Evolutionary conservation across 106 monocot species (phyloP).

Genomic region (Ottelia alismoides): DNA sequence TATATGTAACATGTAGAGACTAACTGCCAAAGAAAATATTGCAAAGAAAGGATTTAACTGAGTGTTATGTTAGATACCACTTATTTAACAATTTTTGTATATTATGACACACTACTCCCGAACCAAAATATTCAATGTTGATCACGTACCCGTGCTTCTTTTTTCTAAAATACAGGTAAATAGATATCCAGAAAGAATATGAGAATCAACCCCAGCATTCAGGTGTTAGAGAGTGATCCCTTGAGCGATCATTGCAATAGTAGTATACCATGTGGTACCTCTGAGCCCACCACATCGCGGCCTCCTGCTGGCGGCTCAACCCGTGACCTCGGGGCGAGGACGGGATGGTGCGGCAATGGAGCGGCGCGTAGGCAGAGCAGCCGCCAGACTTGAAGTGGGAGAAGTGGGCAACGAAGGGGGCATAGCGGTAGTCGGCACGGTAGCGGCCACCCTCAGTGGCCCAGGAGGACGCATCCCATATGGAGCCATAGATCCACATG

Average conservation of each 20-base stretch:
- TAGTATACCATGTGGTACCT: constrained; percentile 56
- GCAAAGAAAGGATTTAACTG: too few species aligned
- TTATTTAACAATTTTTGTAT: too few species aligned
- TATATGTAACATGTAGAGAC: too few species aligned
- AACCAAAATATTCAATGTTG: too few species aligned
- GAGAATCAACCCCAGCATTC: constrained; percentile 57
- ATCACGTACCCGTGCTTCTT: too few species aligned
- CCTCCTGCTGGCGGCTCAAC: constrained; percentile 44
- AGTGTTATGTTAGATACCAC: too few species aligned
- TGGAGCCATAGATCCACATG: constrained; percentile 84
- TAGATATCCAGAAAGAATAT: too few species aligned
- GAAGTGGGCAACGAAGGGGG: constrained; percentile 46
- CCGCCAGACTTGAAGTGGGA: constrained; percentile 37
- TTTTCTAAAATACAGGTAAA: too few species aligned
- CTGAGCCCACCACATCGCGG: constrained; percentile 64
- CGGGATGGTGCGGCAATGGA: constrained; percentile 27
- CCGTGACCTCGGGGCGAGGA: constrained; percentile 28
- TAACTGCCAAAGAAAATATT: too few species aligned
- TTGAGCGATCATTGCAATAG: constrained; percentile 52
- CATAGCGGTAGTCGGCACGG: constrained; percentile 59
- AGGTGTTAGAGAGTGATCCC: constrained; percentile 66
- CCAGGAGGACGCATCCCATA: constrained; percentile 83
- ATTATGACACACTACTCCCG: too few species aligned
- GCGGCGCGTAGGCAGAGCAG: constrained; percentile 32
- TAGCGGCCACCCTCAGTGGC: constrained; percentile 66